Percentiles rank a stretch among this genome's conserved stretches.
Evolutionary conservation across 139 green algal species (phyloP).

Genomic region (Chlorokybus atmophyticus): DNA sequence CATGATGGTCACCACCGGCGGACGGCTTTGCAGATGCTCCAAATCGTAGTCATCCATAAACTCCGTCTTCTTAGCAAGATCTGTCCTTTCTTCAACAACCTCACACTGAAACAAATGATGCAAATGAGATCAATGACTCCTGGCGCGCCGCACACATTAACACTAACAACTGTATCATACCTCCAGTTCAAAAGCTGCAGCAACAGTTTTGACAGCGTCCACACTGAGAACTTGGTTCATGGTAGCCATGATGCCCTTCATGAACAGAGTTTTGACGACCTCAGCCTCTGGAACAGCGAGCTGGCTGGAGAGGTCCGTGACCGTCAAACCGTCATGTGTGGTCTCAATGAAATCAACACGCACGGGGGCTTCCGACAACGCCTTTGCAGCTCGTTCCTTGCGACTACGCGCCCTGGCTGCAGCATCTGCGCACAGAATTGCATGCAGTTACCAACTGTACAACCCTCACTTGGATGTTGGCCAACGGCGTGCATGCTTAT

Average conservation of each 20-base stretch:
- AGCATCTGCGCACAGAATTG: no score
- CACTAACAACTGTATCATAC: no score
- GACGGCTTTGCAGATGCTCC: constrained; percentile 50
- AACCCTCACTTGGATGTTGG: no score
- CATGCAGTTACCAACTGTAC: no score
- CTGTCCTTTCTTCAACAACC: constrained; percentile 14
- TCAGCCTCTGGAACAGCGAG: constrained; percentile 65
- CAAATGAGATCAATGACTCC: no score
- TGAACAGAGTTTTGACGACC: constrained; percentile 85
- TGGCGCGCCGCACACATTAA: no score
- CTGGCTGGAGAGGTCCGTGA: constrained; percentile 60
- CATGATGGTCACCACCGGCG: constrained; percentile 96
- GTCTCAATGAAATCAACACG: constrained; percentile 86
- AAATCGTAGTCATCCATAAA: constrained; percentile 70
- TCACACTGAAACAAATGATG: no score
- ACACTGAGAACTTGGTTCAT: constrained; percentile 66
- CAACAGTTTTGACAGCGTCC: constrained; percentile 58
- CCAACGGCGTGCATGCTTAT: no score
- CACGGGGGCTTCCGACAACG: constrained; percentile 19
- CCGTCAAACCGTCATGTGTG: constrained; percentile 65
- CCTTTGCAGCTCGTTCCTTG: not conserved
- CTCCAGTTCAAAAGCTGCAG: constrained; percentile 52
- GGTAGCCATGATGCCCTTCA: constrained; percentile 84
- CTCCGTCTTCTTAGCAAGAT: constrained; percentile 51
- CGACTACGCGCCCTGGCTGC: no score